phyloP scores from a whole-genome alignment of 2,329 filamentous ascomycete genomes.

The Thermothelomyces thermophilus region DNA sequence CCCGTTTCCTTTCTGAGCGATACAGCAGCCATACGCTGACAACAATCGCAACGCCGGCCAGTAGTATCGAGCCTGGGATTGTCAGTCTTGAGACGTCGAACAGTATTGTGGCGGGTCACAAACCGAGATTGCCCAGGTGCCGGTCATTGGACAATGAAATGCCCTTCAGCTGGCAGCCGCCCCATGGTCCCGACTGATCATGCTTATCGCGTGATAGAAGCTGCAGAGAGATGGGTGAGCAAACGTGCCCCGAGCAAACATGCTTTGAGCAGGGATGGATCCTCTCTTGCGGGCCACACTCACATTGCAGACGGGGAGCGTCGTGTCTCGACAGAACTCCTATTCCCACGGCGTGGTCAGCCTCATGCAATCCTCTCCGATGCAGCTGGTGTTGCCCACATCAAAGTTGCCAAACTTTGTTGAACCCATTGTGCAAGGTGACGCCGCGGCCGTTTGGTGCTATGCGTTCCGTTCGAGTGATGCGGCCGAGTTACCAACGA shows the following conservation, averaged over 20 bases:
- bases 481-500: slow-evolving; percentile 13
- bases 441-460: slow-evolving; percentile 13
- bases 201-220: slow-evolving; percentile 54
- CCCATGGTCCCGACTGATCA: slow-evolving; percentile 54
- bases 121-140: slow-evolving; percentile 77
- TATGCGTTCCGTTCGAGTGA: slow-evolving; percentile 7
- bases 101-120: slow-evolving; percentile 27
- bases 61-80: slow-evolving; percentile 69
- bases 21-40: slow-evolving; percentile 62
- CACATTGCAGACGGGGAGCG: slow-evolving; percentile 79
- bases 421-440: slow-evolving; percentile 45
- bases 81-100: slow-evolving; percentile 19
- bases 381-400: slow-evolving; percentile 34
- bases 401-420: slow-evolving; percentile 57
- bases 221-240: slow-evolving; percentile 35
- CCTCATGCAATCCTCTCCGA: not conserved
- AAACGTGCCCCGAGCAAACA: not conserved
- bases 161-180: slow-evolving; percentile 68
- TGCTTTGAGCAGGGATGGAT: not conserved
- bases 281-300: slow-evolving; percentile 31
- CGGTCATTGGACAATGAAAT: slow-evolving; percentile 61
- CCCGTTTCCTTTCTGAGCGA: slow-evolving; percentile 81
- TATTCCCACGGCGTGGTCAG: slow-evolving; percentile 30
- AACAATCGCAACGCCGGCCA: slow-evolving; percentile 71
- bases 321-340: slow-evolving; percentile 80